A percentile compares a stretch with the other conserved stretches of the same genome.
Evolutionary conservation across 495 filamentous ascomycete genomes (phyloP).

Genomic region (Penicillium atrosanguineum): DNA sequence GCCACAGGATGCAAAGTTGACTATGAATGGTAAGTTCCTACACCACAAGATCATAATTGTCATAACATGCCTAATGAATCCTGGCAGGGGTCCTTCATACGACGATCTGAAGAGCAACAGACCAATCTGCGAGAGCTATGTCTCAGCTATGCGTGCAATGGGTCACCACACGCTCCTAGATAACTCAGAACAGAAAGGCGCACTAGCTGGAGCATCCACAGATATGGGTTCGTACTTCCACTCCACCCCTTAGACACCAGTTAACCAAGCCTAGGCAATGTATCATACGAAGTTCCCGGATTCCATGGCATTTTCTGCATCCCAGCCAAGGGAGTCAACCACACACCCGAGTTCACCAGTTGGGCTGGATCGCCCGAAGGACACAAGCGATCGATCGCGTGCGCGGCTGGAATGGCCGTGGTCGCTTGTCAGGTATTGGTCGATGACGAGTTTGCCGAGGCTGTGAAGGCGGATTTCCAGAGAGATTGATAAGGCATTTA

Average conservation of each 20-base stretch:
- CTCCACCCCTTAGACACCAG: neutral
- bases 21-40: slow-evolving; percentile 32
- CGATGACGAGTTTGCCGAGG: slow-evolving; percentile 45
- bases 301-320: slow-evolving; percentile 59
- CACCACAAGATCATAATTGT: no score
- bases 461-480: slow-evolving; percentile 38
- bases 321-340: slow-evolving; percentile 46
- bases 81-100: slow-evolving; percentile 43
- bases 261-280: slow-evolving; percentile 32
- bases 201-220: slow-evolving; percentile 29
- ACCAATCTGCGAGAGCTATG: slow-evolving; percentile 49
- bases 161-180: slow-evolving; percentile 41
- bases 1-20: slow-evolving; percentile 55
- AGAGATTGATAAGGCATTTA: neutral
- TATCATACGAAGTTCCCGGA: slow-evolving; percentile 54
- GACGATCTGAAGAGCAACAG: slow-evolving; percentile 51
- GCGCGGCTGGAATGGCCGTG: slow-evolving; percentile 56
- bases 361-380: slow-evolving; percentile 51
- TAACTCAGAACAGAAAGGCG: slow-evolving; percentile 31
- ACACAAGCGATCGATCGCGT: slow-evolving; percentile 43
- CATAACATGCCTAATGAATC: neutral
- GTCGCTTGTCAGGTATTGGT: slow-evolving; percentile 47
- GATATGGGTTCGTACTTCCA: slow-evolving; percentile 28
- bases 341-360: slow-evolving; percentile 53
- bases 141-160: slow-evolving; percentile 47